A percentile compares a stretch with the other conserved stretches of the same genome.
Evolutionary conservation across 225 moss, liverwort and hornwort species (phyloP).

Genomic region (Straminergon stramineum): DNA sequence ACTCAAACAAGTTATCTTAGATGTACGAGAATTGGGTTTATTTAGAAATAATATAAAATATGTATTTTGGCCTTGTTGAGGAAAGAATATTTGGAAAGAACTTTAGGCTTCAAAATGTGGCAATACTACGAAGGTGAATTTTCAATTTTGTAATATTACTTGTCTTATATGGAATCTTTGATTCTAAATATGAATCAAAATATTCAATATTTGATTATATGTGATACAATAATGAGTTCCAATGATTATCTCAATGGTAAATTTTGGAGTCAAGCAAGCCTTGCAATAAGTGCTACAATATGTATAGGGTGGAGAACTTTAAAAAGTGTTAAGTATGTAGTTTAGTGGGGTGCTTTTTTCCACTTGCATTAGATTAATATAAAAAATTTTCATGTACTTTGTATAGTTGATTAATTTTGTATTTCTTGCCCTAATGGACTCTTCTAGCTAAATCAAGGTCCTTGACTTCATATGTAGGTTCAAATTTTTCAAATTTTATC

Average conservation of each 20-base stretch:
- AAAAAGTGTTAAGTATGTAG: neutral
- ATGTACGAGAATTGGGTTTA: neutral
- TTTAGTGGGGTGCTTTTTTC: neutral
- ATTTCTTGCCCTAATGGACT: neutral
- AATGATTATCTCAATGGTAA: neutral
- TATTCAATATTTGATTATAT: neutral
- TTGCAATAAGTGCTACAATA: rapidly evolving
- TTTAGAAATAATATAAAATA: neutral
- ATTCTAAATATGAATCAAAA: neutral
- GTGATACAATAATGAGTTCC: neutral
- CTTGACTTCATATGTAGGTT: neutral
- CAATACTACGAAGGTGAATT: rapidly evolving
- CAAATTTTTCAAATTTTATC: neutral
- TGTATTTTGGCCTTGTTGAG: neutral
- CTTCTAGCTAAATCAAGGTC: neutral
- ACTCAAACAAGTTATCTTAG: neutral
- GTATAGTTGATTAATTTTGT: neutral
- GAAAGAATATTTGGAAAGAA: neutral
- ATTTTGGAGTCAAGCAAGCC: neutral
- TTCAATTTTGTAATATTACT: neutral
- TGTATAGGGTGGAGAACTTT: rapidly evolving
- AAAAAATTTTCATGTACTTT: too few relatives aligned
- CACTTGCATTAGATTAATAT: neutral
- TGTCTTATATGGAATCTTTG: neutral
- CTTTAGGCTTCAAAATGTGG: neutral